Evolutionary conservation across 306 rosid species (phyloP).

Genomic region (Gleditsia sinensis): DNA sequence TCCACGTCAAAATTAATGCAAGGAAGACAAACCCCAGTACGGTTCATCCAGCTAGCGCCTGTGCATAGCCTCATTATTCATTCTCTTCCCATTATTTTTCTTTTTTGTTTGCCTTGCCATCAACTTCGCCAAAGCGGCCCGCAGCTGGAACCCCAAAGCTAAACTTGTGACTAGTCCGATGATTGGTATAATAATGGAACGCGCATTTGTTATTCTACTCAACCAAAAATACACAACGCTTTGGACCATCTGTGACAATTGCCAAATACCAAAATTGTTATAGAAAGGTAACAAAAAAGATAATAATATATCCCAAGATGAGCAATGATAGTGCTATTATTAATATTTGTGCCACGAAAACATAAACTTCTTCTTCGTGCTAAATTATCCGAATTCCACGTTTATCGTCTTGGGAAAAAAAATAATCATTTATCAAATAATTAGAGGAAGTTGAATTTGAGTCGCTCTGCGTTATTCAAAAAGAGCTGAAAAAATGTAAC

Average conservation of each 20-base stretch:
- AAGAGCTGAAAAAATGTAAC: too few species aligned
- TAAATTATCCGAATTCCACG: too few species aligned
- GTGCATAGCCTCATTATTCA: neutral
- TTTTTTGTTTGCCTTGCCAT: neutral
- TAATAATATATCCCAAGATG: neutral
- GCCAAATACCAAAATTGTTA: neutral
- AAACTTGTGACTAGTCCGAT: neutral
- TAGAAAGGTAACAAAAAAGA: neutral
- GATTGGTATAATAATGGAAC: neutral
- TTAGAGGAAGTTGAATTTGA: neutral
- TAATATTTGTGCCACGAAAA: too few species aligned
- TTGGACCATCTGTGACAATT: neutral
- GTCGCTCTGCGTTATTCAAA: too few species aligned
- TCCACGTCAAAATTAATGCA: constrained; percentile 25
- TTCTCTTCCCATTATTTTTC: neutral
- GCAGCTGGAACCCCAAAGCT: too few species aligned
- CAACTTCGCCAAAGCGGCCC: too few species aligned
- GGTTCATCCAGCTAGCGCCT: constrained; percentile 8
- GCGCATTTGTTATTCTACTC: neutral
- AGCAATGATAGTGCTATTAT: neutral
- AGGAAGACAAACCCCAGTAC: constrained; percentile 28
- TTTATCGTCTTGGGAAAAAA: too few species aligned
- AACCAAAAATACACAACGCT: too few species aligned
- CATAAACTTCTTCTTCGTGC: neutral
- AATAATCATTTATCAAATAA: neutral